Conservation (phyloP, 2,329 filamentous ascomycete genomes). For the Aphanocladium album region DNA sequence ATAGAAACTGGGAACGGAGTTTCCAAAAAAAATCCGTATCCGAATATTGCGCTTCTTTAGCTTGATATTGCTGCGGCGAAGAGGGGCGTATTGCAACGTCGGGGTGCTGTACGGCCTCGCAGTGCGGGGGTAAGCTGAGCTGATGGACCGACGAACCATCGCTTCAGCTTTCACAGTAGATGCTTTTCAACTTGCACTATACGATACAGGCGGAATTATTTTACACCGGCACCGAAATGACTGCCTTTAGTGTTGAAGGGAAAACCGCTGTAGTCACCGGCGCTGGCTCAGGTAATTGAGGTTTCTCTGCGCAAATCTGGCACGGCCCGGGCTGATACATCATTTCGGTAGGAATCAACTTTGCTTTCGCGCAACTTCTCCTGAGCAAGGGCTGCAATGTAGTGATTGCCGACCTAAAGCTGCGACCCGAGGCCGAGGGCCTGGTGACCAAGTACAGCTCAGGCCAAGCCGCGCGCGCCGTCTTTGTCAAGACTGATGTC, state of each 20-base stretch:
- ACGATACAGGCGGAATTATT: not conserved
- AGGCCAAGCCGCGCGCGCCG: slow-evolving; percentile 20
- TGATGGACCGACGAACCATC: no score
- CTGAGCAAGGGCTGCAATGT: slow-evolving; percentile 39
- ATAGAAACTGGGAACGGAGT: no score
- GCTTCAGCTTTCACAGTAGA: no score
- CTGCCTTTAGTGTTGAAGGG: slow-evolving; percentile 21
- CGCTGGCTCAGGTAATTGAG: slow-evolving; percentile 22
- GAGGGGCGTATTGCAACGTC: no score
- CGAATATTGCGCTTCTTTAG: no score
- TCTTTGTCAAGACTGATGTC: slow-evolving; percentile 42
- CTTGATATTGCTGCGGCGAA: no score
- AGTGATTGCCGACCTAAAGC: slow-evolving; percentile 37
- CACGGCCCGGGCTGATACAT: not conserved
- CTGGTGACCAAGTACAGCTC: slow-evolving; percentile 24
- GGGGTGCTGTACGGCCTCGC: no score
- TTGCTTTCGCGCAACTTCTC: slow-evolving; percentile 39
- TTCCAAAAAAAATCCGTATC: no score
- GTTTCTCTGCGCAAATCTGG: not conserved
- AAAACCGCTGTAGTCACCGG: slow-evolving; percentile 27
- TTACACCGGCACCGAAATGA: not conserved
- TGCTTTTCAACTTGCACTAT: no score
- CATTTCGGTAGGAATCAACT: slow-evolving; percentile 33
- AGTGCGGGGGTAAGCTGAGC: no score
- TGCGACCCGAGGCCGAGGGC: slow-evolving; percentile 37